Evolutionary conservation across 805 yeast species (phyloP).

Genomic region (Yamadazyma ubonensis): DNA sequence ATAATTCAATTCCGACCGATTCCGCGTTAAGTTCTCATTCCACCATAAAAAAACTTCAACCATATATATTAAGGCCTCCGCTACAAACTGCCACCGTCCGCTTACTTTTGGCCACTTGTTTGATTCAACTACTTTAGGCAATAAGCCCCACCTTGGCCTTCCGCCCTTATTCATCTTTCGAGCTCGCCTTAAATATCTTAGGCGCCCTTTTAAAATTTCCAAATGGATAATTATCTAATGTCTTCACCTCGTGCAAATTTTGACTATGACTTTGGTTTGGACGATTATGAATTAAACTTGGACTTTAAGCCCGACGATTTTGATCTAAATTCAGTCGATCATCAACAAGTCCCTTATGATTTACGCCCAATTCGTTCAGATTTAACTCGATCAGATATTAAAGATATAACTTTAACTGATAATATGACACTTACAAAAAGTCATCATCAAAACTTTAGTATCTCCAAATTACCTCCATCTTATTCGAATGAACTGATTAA

Average conservation of each 20-base stretch:
- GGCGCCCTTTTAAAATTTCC: no score
- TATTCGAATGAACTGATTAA: slow-evolving; percentile 31
- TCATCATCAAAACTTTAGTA: slow-evolving; percentile 14
- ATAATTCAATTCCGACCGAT: neutral
- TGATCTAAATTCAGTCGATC: no score
- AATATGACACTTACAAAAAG: slow-evolving; percentile 10
- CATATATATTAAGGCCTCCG: neutral
- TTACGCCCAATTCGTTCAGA: no score
- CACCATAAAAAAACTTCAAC: neutral
- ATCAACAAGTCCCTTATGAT: no score
- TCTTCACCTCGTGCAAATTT: slow-evolving; percentile 16
- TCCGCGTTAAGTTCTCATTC: neutral
- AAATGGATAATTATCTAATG: slow-evolving; percentile 17
- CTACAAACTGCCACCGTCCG: neutral
- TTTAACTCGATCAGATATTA: no score
- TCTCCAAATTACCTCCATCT: slow-evolving; percentile 16
- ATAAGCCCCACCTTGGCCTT: neutral
- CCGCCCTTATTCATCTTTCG: neutral
- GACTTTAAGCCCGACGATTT: neutral
- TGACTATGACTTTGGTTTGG: slow-evolving; percentile 14
- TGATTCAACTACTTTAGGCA: neutral
- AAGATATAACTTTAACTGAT: slow-evolving; percentile 14
- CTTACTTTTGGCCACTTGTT: neutral
- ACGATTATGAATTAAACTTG: slow-evolving; percentile 2
- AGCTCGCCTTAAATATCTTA: neutral